phyloP scores from a whole-genome alignment of 805 yeast species.

The Kazachstania psychrophila region DNA sequence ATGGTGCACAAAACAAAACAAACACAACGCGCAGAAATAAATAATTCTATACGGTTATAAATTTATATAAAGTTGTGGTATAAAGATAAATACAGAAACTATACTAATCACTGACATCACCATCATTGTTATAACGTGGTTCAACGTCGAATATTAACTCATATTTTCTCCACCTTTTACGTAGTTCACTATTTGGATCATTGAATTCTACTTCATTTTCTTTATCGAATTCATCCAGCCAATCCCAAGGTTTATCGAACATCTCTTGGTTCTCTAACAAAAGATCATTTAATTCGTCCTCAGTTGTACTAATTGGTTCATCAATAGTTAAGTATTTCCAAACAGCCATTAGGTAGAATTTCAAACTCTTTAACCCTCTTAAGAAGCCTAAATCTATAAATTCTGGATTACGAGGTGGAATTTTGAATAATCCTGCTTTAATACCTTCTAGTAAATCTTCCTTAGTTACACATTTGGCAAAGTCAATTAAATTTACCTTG shows the following conservation, averaged over 20 bases:
- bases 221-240: constrained; percentile 34
- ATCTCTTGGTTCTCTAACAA: constrained; percentile 14
- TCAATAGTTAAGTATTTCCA: constrained; percentile 46
- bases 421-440: constrained; percentile 32
- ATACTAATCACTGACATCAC: constrained; percentile 25
- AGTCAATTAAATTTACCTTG: constrained; percentile 77
- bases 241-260: constrained; percentile 26
- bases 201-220: constrained; percentile 27
- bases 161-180: constrained; percentile 31
- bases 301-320: constrained; percentile 21
- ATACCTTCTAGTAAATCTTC: constrained; percentile 37
- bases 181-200: constrained; percentile 23
- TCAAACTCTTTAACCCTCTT: constrained; percentile 68
- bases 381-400: constrained; percentile 73
- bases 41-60: no score
- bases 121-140: constrained; percentile 27
- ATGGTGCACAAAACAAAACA: no score
- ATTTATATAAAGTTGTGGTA: no score
- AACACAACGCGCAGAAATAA: no score
- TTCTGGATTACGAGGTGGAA: constrained; percentile 62
- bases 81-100: no score
- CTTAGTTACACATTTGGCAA: constrained; percentile 83
- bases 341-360: constrained; percentile 53
- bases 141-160: constrained; percentile 30
- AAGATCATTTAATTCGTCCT: constrained; percentile 16